These are phyloP conservation scores for Sporobolomyces phaffii DNA, from an alignment of 768 basidiomycete species.

Conservation along the genomic window DNA sequence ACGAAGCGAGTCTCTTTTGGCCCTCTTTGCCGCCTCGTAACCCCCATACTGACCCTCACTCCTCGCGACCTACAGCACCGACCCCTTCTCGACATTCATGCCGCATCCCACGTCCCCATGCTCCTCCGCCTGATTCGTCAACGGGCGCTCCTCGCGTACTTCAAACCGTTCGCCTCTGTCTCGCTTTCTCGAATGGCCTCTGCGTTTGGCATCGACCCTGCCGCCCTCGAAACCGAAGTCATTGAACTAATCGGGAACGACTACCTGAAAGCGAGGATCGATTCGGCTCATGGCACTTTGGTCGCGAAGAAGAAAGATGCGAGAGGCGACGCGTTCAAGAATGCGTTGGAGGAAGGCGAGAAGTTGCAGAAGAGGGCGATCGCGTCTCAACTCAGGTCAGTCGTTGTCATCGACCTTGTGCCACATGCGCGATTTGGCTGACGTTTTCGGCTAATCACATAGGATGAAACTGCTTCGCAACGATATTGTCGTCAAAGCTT, in stretches of 20 bases:
- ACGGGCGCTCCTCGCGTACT: constrained; percentile 76
- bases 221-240: constrained; percentile 62
- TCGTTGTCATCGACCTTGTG: too few species aligned
- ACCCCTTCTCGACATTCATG: constrained; percentile 61
- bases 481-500: constrained; percentile 44
- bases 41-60: background rate
- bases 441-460: too few species aligned
- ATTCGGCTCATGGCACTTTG: constrained; percentile 17
- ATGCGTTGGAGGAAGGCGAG: constrained; percentile 65
- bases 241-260: constrained; percentile 68
- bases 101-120: constrained; percentile 60
- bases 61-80: constrained; percentile 20
- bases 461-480: constrained; percentile 62
- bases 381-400: constrained; percentile 30
- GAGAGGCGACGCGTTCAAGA: constrained; percentile 67
- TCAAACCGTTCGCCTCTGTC: constrained; percentile 82
- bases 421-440: too few species aligned
- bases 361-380: constrained; percentile 64
- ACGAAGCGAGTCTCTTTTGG: constrained; percentile 54
- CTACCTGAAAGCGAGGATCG: constrained; percentile 54
- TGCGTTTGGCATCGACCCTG: constrained; percentile 77
- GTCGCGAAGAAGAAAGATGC: constrained; percentile 40
- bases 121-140: constrained; percentile 67
- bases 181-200: constrained; percentile 72
- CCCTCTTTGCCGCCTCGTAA: background rate